Conservation (phyloP, 108 stramenopile species). For the Fistulifera pelliculosa region DNA sequence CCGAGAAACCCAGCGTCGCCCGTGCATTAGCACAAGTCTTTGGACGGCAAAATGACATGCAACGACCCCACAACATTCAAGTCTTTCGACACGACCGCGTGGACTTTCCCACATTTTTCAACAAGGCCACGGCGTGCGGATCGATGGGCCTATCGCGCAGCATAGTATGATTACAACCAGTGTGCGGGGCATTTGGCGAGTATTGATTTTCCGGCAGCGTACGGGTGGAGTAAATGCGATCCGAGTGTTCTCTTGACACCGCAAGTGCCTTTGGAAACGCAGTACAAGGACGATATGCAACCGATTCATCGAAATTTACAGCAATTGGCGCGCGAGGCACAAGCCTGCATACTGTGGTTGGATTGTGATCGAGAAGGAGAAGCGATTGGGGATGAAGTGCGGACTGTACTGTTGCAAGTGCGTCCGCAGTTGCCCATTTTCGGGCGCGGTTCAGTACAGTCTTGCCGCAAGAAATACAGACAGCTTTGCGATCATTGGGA, state of each 20-base stretch:
- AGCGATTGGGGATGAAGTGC: slow-evolving; percentile 91
- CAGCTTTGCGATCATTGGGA: slow-evolving; percentile 66
- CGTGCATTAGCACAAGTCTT: slow-evolving; percentile 80
- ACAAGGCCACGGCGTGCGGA: slow-evolving; percentile 36
- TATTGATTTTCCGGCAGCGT: slow-evolving; percentile 56
- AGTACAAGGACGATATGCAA: slow-evolving; percentile 66
- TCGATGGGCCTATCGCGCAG: slow-evolving; percentile 14
- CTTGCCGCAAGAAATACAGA: slow-evolving; percentile 73
- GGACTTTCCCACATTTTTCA: slow-evolving; percentile 55
- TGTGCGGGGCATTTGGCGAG: slow-evolving; percentile 77
- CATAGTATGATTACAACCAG: slow-evolving; percentile 86
- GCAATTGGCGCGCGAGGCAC: slow-evolving; percentile 26
- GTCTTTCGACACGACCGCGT: slow-evolving; percentile 73
- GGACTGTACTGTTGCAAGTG: slow-evolving; percentile 54
- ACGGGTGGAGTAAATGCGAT: slow-evolving; percentile 63
- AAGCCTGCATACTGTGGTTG: slow-evolving; percentile 91
- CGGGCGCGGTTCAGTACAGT: slow-evolving; percentile 93
- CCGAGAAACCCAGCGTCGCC: slow-evolving; percentile 97
- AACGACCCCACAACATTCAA: slow-evolving; percentile 40
- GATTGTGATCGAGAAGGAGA: slow-evolving; percentile 99
- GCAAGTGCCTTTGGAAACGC: slow-evolving; percentile 65
- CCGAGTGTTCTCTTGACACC: slow-evolving; percentile 50
- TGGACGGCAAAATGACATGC: slow-evolving; percentile 31
- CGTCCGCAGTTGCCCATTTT: slow-evolving; percentile 31
- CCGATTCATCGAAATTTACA: slow-evolving; percentile 59